Percentiles rank a stretch among this genome's conserved stretches.
Evolutionary conservation across 148 eudicot species (phyloP).

Genomic region (Rhododendron simsii): DNA sequence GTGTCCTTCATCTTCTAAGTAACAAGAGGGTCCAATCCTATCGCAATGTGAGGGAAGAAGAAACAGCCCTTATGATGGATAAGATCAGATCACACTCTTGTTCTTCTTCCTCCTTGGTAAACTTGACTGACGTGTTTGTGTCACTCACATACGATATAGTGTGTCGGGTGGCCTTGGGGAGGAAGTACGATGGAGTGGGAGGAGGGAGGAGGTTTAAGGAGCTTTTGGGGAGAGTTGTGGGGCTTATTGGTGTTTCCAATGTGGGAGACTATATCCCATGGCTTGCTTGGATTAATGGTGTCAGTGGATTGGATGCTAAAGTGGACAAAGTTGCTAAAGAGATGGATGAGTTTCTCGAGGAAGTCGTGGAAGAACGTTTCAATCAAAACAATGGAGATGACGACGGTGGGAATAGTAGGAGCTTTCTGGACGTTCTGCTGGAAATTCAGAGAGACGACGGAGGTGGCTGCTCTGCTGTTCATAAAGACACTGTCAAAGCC

Average conservation of each 20-base stretch:
- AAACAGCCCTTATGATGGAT: conserved; percentile 22
- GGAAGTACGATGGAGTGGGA: conserved; percentile 42
- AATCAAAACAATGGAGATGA: no score
- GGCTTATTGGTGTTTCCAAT: conserved; percentile 29
- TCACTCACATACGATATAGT: conserved; percentile 45
- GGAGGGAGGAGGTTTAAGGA: conserved; percentile 4
- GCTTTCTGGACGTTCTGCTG: no score
- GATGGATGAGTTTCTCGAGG: no score
- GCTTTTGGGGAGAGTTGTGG: conserved; percentile 30
- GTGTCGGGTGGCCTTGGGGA: conserved; percentile 62
- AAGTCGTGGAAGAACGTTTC: no score
- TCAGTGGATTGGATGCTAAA: no score
- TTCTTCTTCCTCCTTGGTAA: conserved; percentile 17
- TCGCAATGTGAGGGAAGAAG: conserved; percentile 12
- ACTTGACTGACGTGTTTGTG: conserved; percentile 41
- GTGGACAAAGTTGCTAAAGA: no score
- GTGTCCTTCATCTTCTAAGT: no score
- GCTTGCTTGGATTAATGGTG: no score
- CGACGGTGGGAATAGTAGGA: no score
- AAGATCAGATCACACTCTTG: conserved; percentile 23
- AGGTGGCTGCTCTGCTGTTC: conserved; percentile 14
- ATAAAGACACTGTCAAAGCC: conserved; percentile 36
- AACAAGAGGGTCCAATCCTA: no score
- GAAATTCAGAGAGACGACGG: no score
- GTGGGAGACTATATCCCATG: no score